Conservation (phyloP, 1,284 basidiomycete species). For the Microbotryum lychnidis-dioicae region DNA sequence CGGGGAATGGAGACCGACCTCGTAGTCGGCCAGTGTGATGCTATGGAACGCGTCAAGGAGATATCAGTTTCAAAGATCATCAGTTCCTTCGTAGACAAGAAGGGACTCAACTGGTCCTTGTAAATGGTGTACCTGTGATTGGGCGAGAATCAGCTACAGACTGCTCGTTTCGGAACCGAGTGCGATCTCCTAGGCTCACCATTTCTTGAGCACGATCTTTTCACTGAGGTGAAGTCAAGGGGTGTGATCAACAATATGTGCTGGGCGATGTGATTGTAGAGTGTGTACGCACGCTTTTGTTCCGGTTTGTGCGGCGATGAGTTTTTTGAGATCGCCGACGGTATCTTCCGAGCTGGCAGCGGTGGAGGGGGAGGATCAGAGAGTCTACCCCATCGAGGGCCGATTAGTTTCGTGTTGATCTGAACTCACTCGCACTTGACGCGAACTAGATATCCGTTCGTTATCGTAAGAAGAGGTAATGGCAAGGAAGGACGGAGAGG, state of each 20-base stretch:
- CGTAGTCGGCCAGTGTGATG: slow-evolving; percentile 87
- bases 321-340: slow-evolving; percentile 90
- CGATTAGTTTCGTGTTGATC: background rate
- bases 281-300: slow-evolving; percentile 51
- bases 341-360: slow-evolving; percentile 82
- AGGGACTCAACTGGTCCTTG: slow-evolving; percentile 56
- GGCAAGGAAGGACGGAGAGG: no score
- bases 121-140: slow-evolving; percentile 70
- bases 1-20: slow-evolving; percentile 49
- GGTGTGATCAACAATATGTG: background rate
- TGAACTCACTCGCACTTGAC: slow-evolving; percentile 53
- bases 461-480: background rate
- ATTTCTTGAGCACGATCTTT: slow-evolving; percentile 96
- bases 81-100: no score
- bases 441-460: slow-evolving; percentile 51
- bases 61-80: background rate
- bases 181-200: slow-evolving; percentile 49
- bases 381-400: no score
- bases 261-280: background rate
- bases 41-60: slow-evolving; percentile 41
- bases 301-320: slow-evolving; percentile 93
- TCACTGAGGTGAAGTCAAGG: slow-evolving; percentile 34
- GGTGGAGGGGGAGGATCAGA: background rate
- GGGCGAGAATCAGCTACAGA: background rate
- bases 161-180: background rate